These are phyloP conservation scores for Ustilago vetiveriae DNA, from an alignment of 1,284 basidiomycete species.

Conservation along the genomic window DNA sequence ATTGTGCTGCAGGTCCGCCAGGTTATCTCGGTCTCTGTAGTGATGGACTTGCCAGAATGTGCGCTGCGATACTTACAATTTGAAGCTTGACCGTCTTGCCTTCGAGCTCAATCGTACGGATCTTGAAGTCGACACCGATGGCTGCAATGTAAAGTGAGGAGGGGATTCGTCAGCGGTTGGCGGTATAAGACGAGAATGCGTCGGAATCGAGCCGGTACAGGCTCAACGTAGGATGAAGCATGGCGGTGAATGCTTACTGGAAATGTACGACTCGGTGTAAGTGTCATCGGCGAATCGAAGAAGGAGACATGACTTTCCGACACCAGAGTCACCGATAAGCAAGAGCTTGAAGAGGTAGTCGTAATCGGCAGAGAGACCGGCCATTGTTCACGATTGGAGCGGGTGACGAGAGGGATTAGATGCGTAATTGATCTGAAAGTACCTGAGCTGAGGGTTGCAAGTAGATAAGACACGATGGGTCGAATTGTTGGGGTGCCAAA, in stretches of 20 bases:
- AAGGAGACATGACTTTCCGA: constrained; percentile 78
- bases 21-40: too few species aligned
- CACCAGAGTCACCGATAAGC: constrained; percentile 83
- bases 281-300: constrained; percentile 70
- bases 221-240: too few species aligned
- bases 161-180: too few species aligned
- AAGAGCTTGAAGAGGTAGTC: constrained; percentile 67
- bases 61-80: constrained; percentile 93
- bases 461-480: too few species aligned
- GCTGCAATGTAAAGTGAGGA: constrained; percentile 8
- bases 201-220: too few species aligned
- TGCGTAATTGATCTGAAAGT: too few species aligned
- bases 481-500: too few species aligned
- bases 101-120: constrained; percentile 98
- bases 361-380: constrained; percentile 63
- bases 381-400: constrained; percentile 30
- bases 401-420: background rate
- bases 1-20: too few species aligned
- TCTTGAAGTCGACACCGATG: constrained; percentile 90
- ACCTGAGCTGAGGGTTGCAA: too few species aligned
- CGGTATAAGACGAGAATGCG: too few species aligned
- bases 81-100: constrained; percentile 99
- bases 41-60: too few species aligned
- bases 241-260: constrained; percentile 66
- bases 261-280: constrained; percentile 70